Conservation (phyloP, 768 basidiomycete genomes). For the Flagelloscypha sp. region DNA sequence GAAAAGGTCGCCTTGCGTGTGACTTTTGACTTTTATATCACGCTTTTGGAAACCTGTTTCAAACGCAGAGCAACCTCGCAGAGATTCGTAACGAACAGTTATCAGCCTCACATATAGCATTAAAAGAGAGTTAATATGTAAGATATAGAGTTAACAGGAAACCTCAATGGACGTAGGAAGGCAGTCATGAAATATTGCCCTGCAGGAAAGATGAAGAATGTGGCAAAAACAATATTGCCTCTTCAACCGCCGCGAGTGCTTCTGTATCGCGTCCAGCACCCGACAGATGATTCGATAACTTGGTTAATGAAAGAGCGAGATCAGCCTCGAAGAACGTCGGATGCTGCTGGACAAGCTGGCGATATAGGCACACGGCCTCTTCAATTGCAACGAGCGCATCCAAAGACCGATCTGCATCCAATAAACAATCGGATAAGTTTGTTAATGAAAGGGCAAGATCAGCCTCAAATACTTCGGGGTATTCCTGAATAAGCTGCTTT, state of each 20-base stretch:
- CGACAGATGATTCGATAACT: slow-evolving; percentile 4
- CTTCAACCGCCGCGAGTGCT: slow-evolving; percentile 4
- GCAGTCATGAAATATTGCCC: no score
- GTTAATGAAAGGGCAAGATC: slow-evolving; percentile 7
- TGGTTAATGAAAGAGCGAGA: slow-evolving; percentile 5
- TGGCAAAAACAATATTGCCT: slow-evolving; percentile 3
- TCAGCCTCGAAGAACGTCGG: slow-evolving; percentile 5
- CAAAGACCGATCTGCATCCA: neutral
- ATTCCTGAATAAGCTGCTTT: neutral
- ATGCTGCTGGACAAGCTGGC: slow-evolving; percentile 1
- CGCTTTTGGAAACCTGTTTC: no score
- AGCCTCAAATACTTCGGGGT: neutral
- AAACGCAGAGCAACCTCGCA: no score
- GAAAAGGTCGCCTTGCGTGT: no score
- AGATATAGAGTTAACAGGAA: no score
- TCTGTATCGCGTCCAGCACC: slow-evolving; percentile 4
- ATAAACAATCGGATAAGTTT: slow-evolving; percentile 4
- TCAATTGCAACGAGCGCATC: slow-evolving; percentile 5
- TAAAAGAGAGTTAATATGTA: no score
- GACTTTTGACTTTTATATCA: no score
- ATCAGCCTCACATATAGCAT: no score
- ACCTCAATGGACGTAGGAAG: no score
- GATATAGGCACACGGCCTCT: slow-evolving; percentile 6
- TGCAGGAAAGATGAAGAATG: no score
- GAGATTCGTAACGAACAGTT: no score